phyloP scores from a whole-genome alignment of 257 asterid species.

The Gentiana macrophylla region DNA sequence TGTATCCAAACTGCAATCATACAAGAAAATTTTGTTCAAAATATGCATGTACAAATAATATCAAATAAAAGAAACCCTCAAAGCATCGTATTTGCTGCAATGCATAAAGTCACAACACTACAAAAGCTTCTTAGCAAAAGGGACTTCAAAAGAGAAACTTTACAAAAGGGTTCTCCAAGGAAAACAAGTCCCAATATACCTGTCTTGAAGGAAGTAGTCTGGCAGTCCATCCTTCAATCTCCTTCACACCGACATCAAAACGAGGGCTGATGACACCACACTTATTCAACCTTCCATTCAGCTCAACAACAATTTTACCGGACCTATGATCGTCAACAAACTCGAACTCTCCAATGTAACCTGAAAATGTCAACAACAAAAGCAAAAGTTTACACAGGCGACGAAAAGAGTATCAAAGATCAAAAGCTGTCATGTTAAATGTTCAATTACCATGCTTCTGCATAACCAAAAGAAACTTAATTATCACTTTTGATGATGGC shows the following conservation, averaged over 20 bases:
- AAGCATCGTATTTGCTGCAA: too few relatives aligned
- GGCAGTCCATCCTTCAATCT: slow-evolving; percentile 33
- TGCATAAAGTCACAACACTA: too few relatives aligned
- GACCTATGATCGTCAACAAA: slow-evolving; percentile 30
- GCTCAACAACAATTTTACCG: slow-evolving; percentile 33
- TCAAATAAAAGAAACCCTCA: too few relatives aligned
- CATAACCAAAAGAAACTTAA: slow-evolving; percentile 32
- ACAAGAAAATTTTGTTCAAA: background rate
- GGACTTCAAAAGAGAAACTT: too few relatives aligned
- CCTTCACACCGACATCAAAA: slow-evolving; percentile 29
- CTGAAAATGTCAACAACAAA: slow-evolving; percentile 5
- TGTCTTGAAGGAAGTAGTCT: slow-evolving; percentile 33
- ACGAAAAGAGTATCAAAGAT: background rate
- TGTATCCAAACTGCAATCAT: slow-evolving; percentile 24
- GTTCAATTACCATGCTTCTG: slow-evolving; percentile 25
- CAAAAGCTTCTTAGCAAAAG: too few relatives aligned
- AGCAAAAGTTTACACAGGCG: background rate
- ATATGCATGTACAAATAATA: too few relatives aligned
- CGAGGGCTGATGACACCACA: slow-evolving; percentile 36
- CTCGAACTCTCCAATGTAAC: slow-evolving; percentile 29
- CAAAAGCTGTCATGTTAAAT: background rate
- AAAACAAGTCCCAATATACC: slow-evolving; percentile 5
- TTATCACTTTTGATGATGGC: slow-evolving; percentile 28
- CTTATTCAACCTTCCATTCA: slow-evolving; percentile 28
- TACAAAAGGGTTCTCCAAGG: too few relatives aligned